Conservation (phyloP, 306 rosid genomes). For the Vigna nakashimae region DNA sequence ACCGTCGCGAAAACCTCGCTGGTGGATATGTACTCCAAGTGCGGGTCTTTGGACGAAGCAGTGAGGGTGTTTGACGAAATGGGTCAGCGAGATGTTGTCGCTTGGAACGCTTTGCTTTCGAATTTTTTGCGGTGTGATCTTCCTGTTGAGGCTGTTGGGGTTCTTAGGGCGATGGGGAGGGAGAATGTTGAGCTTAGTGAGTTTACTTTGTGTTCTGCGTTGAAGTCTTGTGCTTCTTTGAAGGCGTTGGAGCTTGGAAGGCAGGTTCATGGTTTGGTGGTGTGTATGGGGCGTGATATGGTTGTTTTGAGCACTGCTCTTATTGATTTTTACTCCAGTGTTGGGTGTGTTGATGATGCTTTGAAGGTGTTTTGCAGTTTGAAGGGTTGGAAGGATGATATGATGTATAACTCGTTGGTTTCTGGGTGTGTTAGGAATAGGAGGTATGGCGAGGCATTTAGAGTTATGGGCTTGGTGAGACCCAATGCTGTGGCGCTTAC, state of each 20-base stretch:
- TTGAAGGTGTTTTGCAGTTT: conserved; percentile 55
- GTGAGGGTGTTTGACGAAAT: conserved; percentile 65
- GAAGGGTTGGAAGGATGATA: conserved; percentile 54
- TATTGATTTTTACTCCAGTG: conserved; percentile 61
- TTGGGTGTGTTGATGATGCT: conserved; percentile 59
- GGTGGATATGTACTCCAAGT: conserved; percentile 66
- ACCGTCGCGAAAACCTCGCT: conserved; percentile 59
- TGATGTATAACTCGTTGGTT: conserved; percentile 61
- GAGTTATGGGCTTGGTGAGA: conserved; percentile 53
- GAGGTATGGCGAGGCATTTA: conserved; percentile 54
- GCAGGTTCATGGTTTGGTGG: conserved; percentile 79
- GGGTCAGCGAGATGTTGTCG: conserved; percentile 61
- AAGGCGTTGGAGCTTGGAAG: conserved; percentile 59
- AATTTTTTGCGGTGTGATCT: conserved; percentile 51
- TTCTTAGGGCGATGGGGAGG: conserved; percentile 60
- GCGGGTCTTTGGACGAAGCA: conserved; percentile 47
- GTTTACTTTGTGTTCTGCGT: conserved; percentile 71
- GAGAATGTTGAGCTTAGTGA: conserved; percentile 55
- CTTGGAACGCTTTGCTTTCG: conserved; percentile 67
- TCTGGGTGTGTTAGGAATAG: conserved; percentile 63
- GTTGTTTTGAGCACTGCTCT: conserved; percentile 72
- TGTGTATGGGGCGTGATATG: conserved; percentile 62
- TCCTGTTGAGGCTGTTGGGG: conserved; percentile 56
- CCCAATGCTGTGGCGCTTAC: conserved; percentile 68
- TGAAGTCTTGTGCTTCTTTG: conserved; percentile 65